Evolutionary conservation across 106 monocot species (phyloP), one percentile per base, ranked within the genome.

Genomic region (Dactylorhiza incarnata): DNA sequence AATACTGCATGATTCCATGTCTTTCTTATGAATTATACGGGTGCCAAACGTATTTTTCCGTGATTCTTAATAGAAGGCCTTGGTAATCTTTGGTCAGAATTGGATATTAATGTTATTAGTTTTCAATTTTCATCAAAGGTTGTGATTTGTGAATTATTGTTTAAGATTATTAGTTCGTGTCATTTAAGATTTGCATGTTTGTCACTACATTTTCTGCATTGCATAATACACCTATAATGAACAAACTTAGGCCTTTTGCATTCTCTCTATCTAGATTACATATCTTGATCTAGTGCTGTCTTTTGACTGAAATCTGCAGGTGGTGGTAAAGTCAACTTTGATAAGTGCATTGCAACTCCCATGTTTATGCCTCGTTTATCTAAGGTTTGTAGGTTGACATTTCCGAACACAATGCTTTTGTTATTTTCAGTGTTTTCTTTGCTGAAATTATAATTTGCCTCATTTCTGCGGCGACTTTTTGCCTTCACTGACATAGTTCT

Each of bases 311-410:
- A 81, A 22, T 72, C 0, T 85, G 76, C 79, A 94, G 94, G 94
- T 62, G 96, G 92, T 5, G 95, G 89, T 53, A 97, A 97, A 77
- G 78, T 97, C 61, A 89, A 85, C 54, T 97, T 97, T 82, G 97
- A 97, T 72, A 97, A 94, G 79, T 97, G 94, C 75, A 94, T 97
- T 73, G 81, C 97, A 74, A 89, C 94, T 75, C 93, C 89, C 11
- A 81, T 85, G 75, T 91, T 84, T 68, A 91, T 97, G 91, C 91
- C 93, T 70, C 93, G 97, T 66, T 86, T 97, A 74, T 87, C 89
- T 45, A 93, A 91, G 94, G 94, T 97, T 84, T 74, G 73, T 51
- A 56, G 14, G 5, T 56, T 72, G 3, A 13, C 52, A 23, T 8
- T 74, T 75, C 45, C 8, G 45, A 9, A 50, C 47, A 58, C 45